A percentile compares a stretch with the other conserved stretches of the same genome.
Conservation (phyloP, 257 asterid species). For the Solanum ossicruentum region DNA sequence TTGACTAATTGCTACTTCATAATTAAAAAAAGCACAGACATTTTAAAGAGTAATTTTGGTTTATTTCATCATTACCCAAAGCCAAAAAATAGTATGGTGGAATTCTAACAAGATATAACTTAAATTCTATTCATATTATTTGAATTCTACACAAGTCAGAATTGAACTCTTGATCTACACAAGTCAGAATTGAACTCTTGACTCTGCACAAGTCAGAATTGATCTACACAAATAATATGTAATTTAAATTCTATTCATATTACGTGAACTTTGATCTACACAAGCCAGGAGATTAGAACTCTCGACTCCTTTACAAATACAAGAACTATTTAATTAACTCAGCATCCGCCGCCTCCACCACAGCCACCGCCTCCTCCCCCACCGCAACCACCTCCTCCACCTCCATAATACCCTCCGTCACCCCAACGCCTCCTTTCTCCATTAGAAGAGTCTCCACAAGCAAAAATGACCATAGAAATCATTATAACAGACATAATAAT, state of each 20-base stretch:
- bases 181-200: too few species aligned
- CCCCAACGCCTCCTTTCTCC: neutral
- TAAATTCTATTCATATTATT: too few species aligned
- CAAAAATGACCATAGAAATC: constrained; percentile 8
- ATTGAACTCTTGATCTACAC: too few species aligned
- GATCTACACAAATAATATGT: neutral
- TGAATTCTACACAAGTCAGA: too few species aligned
- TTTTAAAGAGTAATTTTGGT: too few species aligned
- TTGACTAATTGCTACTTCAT: too few species aligned
- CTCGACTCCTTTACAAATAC: neutral
- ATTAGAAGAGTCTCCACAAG: neutral
- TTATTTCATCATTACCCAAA: too few species aligned
- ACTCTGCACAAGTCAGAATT: too few species aligned
- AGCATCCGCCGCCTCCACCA: neutral
- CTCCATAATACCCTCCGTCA: neutral
- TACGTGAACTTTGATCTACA: neutral
- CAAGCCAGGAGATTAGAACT: too few species aligned
- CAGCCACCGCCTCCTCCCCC: neutral
- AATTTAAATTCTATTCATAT: neutral
- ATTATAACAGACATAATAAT: constrained; percentile 5
- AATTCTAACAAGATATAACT: too few species aligned
- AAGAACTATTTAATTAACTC: neutral
- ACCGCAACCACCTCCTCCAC: neutral
- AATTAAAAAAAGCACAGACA: too few species aligned
- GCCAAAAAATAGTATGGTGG: too few species aligned